Evolutionary conservation across 371 early-diverging fungal species (phyloP).

Genomic region (Batkoa obscura): DNA sequence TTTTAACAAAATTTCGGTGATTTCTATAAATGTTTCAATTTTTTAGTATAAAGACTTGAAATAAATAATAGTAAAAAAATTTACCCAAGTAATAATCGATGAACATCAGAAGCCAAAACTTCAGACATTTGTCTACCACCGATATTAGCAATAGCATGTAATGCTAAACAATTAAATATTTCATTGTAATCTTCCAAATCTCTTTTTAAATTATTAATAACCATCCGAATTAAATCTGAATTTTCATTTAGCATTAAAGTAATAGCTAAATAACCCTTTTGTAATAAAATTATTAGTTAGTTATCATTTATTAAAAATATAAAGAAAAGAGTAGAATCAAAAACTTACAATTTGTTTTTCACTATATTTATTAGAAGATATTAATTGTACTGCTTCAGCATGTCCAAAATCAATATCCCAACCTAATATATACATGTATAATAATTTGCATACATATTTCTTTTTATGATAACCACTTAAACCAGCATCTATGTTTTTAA

Average conservation of each 20-base stretch:
- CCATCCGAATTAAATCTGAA: conserved; percentile 57
- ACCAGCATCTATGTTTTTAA: conserved; percentile 37
- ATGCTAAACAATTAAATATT: conserved; percentile 71
- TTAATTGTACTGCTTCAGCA: conserved; percentile 81
- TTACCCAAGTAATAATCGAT: conserved; percentile 49
- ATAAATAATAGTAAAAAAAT: conserved; percentile 2
- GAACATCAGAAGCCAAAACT: conserved; percentile 60
- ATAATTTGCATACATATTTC: conserved; percentile 92
- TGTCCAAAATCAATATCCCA: conserved; percentile 97
- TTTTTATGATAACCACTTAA: conserved; percentile 94
- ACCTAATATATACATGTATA: conserved; percentile 96
- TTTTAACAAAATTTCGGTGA: conserved; percentile 70
- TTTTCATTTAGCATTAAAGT: conserved; percentile 79
- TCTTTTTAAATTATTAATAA: conserved; percentile 68
- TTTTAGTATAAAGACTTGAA: conserved; percentile 8
- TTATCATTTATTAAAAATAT: background rate
- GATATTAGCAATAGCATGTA: conserved; percentile 89
- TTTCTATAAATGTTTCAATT: conserved; percentile 20
- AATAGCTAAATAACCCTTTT: conserved; percentile 83
- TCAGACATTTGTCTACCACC: conserved; percentile 86
- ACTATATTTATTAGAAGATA: conserved; percentile 73
- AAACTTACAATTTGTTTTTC: conserved; percentile 85
- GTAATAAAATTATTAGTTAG: background rate
- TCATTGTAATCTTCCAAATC: conserved; percentile 82
- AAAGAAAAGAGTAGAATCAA: background rate